Base-by-base conservation (phyloP, 768 basidiomycete species). In the Podaxis sp. region DNA sequence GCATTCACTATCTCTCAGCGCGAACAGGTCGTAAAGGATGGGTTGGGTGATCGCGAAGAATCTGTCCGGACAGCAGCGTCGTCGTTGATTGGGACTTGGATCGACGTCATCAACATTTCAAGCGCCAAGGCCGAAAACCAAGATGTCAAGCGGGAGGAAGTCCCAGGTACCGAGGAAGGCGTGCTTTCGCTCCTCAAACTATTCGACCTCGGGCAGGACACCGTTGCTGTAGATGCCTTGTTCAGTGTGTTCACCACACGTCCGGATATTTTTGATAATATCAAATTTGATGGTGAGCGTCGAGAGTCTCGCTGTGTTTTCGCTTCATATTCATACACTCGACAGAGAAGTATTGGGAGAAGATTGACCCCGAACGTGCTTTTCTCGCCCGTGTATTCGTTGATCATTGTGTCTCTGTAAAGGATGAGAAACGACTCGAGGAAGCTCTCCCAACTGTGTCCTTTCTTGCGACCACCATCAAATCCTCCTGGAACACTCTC, bases 301-400 rank as follows among this genome's bases (percentile, higher is more conserved):
- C 17, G 22, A 6, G 53, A 40, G 56, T 57, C 33, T 19, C 36
- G 33, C 30, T 12, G 46, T 26, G 36, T 2, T 38, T 54, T 33
- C 17, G 13, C 26, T 22, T 54, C 28, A 57, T 26, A 61, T 44
- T 57, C 54, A 52, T 59, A 30, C 53, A 26, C 55, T 39, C 60
- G 7, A 15, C 53, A 94, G 96, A 89, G 30, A 70, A 72, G 0
- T 98, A 84, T 72, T 98, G 94, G 92, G 71, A 72, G 0, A 65
- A 76, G 0, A 73, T 96, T 19, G 88, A 87, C 0, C 87, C 92
- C 0, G 91, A 93, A 69, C 87, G 81, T 48, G 87, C 89, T 0
- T 92, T 96, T 70, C 82, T 98, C 17, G 89, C 85, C 0, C 87
- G 95, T 5, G 89, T 92, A 9, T 96, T 90, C 71, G 86, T 90